A percentile compares a stretch with the other conserved stretches of the same genome.
Evolutionary conservation across 2,329 filamentous ascomycete species (phyloP).

Genomic region (Hypoxylon sp.): DNA sequence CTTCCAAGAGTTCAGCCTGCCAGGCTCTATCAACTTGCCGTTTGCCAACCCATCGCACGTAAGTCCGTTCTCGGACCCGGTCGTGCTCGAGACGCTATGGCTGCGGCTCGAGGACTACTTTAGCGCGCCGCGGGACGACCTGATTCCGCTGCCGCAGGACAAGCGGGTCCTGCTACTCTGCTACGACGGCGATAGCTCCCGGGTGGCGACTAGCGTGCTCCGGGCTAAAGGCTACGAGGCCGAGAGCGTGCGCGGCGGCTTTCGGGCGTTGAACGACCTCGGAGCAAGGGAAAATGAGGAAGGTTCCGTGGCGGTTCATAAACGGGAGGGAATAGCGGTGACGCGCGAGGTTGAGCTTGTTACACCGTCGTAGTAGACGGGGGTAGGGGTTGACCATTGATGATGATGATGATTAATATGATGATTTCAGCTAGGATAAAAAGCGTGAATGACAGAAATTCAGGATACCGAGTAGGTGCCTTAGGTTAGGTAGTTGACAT

Average conservation of each 20-base stretch:
- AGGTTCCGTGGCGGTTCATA: not conserved
- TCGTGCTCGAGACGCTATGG: conserved; percentile 60
- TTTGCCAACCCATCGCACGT: conserved; percentile 52
- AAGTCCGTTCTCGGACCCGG: conserved; percentile 61
- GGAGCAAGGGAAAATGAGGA: conserved; percentile 10
- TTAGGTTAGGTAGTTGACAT: not conserved
- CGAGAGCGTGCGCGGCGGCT: conserved; percentile 60
- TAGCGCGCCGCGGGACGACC: conserved; percentile 41
- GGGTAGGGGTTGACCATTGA: not conserved
- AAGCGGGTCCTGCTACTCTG: conserved; percentile 61
- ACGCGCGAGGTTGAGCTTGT: conserved; percentile 26
- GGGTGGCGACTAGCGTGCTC: conserved; percentile 65
- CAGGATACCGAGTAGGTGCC: no score
- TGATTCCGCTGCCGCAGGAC: conserved; percentile 43
- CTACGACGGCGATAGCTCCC: conserved; percentile 66
- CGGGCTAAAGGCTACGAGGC: conserved; percentile 62
- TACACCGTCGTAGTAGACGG: conserved; percentile 18
- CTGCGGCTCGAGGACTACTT: conserved; percentile 59
- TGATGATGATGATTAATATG: no score
- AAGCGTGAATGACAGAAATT: no score
- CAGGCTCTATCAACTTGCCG: conserved; percentile 59
- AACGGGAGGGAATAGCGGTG: conserved; percentile 18
- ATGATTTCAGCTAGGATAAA: no score
- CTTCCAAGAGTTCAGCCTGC: conserved; percentile 57
- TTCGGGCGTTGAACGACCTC: conserved; percentile 22